These are phyloP conservation scores for Telfairia occidentalis DNA, from an alignment of 331 rosid species.

Conservation along the genomic window DNA sequence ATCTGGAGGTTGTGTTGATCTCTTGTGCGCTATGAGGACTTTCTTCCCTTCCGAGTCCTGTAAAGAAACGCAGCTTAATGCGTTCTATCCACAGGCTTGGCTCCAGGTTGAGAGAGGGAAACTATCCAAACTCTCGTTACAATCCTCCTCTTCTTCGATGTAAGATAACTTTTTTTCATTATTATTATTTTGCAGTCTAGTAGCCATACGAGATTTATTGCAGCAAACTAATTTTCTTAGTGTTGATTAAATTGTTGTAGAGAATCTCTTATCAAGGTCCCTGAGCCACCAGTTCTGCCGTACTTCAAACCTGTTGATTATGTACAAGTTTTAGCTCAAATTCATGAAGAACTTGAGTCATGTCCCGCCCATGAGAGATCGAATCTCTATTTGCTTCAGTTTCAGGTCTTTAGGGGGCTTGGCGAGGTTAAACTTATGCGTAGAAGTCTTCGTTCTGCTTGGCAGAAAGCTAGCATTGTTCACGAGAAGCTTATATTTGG, in stretches of 20 bases:
- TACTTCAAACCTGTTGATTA: conserved; percentile 71
- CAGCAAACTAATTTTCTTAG: not conserved
- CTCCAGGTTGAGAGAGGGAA: conserved; percentile 90
- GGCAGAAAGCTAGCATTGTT: conserved; percentile 60
- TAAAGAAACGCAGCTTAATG: conserved; percentile 64
- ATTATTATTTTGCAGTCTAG: not conserved
- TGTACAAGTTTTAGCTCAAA: conserved; percentile 79
- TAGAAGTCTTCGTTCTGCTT: conserved; percentile 74
- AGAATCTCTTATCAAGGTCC: conserved; percentile 82
- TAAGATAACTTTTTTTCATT: conserved; percentile 26
- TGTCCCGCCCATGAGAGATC: conserved; percentile 62
- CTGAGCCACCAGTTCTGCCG: conserved; percentile 68
- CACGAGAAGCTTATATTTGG: conserved; percentile 80
- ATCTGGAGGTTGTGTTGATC: conserved; percentile 52
- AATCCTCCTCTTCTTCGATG: conserved; percentile 51
- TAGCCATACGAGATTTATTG: not conserved
- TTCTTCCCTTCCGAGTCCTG: conserved; percentile 74
- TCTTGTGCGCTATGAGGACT: conserved; percentile 79
- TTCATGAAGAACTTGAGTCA: conserved; percentile 88
- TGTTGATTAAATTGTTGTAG: conserved; percentile 27
- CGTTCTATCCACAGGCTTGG: conserved; percentile 74
- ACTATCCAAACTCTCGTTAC: conserved; percentile 51
- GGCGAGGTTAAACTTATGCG: conserved; percentile 79
- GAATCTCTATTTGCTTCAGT: conserved; percentile 57
- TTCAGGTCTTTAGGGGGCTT: conserved; percentile 81